Evolutionary conservation across 257 asterid species (phyloP).

Genomic region (Salvia splendens): DNA sequence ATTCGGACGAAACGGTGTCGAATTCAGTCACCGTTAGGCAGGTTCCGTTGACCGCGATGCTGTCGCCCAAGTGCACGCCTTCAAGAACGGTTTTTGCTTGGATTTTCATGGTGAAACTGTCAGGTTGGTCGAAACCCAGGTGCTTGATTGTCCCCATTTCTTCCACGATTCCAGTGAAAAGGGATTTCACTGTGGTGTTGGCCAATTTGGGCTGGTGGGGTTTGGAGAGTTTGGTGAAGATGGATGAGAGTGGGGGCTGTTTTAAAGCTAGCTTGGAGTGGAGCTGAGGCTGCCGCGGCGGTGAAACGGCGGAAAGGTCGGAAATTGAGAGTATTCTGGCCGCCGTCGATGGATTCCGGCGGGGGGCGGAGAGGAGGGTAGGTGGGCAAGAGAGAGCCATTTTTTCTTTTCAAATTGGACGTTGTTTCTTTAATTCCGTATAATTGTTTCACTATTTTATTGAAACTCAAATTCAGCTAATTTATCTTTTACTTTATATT

Average conservation of each 20-base stretch:
- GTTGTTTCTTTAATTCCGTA: no score
- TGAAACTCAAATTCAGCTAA: no score
- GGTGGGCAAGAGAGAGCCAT: constrained; percentile 32
- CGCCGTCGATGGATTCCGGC: constrained; percentile 9
- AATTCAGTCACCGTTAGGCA: constrained; percentile 77
- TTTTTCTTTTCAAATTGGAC: not conserved
- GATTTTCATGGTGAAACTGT: constrained; percentile 72
- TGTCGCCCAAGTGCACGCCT: constrained; percentile 79
- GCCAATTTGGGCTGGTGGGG: constrained; percentile 31
- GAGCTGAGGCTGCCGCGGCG: constrained; percentile 17
- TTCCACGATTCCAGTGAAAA: constrained; percentile 90
- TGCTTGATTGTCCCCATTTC: constrained; percentile 72
- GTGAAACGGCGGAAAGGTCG: not conserved
- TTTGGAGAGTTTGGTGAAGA: constrained; percentile 43
- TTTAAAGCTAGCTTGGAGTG: constrained; percentile 39
- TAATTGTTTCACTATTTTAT: no score
- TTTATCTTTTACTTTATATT: no score
- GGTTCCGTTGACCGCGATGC: constrained; percentile 88
- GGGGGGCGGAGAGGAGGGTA: not conserved
- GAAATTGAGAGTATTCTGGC: constrained; percentile 14
- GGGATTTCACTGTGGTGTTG: constrained; percentile 47
- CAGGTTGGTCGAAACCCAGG: constrained; percentile 52
- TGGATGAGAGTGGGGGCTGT: constrained; percentile 42
- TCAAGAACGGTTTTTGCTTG: constrained; percentile 59
- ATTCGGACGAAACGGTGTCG: constrained; percentile 47